A percentile compares a stretch with the other conserved stretches of the same genome.
Evolutionary conservation across 805 yeast genomes (phyloP).

Genomic region (Jamesozyma lodderae): DNA sequence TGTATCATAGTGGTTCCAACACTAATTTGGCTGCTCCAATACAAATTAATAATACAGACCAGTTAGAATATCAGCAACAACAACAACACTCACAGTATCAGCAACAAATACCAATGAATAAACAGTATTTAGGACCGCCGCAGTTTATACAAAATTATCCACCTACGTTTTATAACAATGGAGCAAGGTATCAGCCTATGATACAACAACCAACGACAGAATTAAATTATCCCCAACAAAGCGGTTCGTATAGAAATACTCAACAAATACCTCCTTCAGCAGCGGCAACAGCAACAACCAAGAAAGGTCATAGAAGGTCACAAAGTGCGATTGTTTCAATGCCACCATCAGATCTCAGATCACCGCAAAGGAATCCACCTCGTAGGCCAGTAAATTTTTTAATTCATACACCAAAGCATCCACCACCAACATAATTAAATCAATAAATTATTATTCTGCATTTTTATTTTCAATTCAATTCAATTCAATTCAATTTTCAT

Average conservation of each 20-base stretch:
- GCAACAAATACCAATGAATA: neutral
- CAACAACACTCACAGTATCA: neutral
- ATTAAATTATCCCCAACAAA: neutral
- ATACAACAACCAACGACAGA: neutral
- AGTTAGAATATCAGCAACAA: neutral
- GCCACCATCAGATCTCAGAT: constrained; percentile 6
- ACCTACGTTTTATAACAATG: neutral
- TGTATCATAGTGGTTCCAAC: no score
- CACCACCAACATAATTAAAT: constrained; percentile 24
- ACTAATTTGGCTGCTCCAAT: neutral
- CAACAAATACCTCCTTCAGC: neutral
- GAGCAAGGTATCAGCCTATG: neutral
- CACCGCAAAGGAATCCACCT: constrained; percentile 10
- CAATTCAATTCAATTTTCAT: no score
- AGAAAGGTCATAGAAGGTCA: constrained; percentile 20
- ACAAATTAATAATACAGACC: neutral
- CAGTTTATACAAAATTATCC: constrained; percentile 1
- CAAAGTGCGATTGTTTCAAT: constrained; percentile 20
- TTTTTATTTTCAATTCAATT: no score
- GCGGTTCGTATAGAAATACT: constrained; percentile 1
- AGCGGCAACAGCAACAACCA: neutral
- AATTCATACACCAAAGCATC: constrained; percentile 29
- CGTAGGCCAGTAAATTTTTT: constrained; percentile 25
- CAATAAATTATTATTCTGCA: no score
- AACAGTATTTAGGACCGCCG: constrained; percentile 3